Conservation (phyloP, 352 stramenopile species). For the Globisporangium echinulatum region DNA sequence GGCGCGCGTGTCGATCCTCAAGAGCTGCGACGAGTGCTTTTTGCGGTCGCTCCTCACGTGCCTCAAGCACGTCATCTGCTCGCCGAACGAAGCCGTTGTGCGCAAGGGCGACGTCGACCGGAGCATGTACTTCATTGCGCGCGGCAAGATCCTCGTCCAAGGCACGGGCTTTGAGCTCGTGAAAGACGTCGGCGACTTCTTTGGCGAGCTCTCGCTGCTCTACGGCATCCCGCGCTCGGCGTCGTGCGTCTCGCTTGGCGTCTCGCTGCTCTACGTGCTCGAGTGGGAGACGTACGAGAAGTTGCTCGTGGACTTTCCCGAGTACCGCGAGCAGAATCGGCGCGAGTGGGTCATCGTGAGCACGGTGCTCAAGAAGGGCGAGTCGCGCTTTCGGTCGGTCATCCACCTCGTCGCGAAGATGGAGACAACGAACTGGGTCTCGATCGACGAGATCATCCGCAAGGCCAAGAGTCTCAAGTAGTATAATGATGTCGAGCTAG, state of each 20-base stretch:
- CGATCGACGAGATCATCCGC: slow-evolving; percentile 62
- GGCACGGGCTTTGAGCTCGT: slow-evolving; percentile 60
- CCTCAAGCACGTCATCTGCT: slow-evolving; percentile 66
- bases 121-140: slow-evolving; percentile 72
- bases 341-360: slow-evolving; percentile 72
- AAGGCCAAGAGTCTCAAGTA: slow-evolving; percentile 62
- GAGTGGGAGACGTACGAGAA: slow-evolving; percentile 71
- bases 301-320: slow-evolving; percentile 58
- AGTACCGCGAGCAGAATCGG: slow-evolving; percentile 67
- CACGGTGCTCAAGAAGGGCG: slow-evolving; percentile 45
- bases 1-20: slow-evolving; percentile 51
- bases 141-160: slow-evolving; percentile 54
- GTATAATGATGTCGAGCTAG: background rate
- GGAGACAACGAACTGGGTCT: slow-evolving; percentile 54
- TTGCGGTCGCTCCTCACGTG: slow-evolving; percentile 50
- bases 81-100: slow-evolving; percentile 43
- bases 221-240: slow-evolving; percentile 71
- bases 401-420: slow-evolving; percentile 60
- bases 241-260: slow-evolving; percentile 57
- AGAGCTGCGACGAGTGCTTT: slow-evolving; percentile 65
- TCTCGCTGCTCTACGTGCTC: slow-evolving; percentile 73
- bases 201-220: slow-evolving; percentile 45
- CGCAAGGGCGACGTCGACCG: slow-evolving; percentile 64
- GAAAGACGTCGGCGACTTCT: slow-evolving; percentile 56
- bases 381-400: slow-evolving; percentile 66